Percentiles rank a stretch among this genome's conserved stretches.
These are phyloP conservation scores for Diaporthe australafricana DNA, from an alignment of 2,329 filamentous ascomycete genomes.

Conservation along the genomic window DNA sequence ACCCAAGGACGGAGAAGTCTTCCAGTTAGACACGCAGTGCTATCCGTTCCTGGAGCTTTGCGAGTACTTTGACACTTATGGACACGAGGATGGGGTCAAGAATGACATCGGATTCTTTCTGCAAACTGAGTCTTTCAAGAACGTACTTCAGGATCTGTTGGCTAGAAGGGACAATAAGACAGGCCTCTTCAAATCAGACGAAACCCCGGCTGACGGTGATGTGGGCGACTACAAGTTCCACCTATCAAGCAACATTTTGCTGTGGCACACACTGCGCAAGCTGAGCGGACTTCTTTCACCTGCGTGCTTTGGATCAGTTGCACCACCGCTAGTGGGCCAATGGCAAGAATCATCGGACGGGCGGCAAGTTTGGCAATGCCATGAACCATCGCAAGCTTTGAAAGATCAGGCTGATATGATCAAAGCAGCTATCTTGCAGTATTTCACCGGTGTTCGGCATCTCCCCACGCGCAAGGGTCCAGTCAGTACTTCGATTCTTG, in stretches of 20 bases:
- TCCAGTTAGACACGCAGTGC: slow-evolving; percentile 41
- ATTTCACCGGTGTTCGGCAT: too few species aligned
- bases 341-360: too few species aligned
- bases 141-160: slow-evolving; percentile 33
- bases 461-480: too few species aligned
- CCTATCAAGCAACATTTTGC: slow-evolving; percentile 40
- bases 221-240: slow-evolving; percentile 36
- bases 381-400: not conserved
- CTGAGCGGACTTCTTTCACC: slow-evolving; percentile 17
- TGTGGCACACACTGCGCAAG: slow-evolving; percentile 38
- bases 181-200: slow-evolving; percentile 38
- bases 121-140: slow-evolving; percentile 13
- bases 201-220: slow-evolving; percentile 40
- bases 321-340: too few species aligned
- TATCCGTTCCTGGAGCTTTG: slow-evolving; percentile 42
- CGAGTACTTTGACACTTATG: slow-evolving; percentile 36
- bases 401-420: not conserved
- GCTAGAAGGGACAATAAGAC: slow-evolving; percentile 14
- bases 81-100: not conserved
- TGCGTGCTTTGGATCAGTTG: not conserved
- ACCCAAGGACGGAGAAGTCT: slow-evolving; percentile 39
- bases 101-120: slow-evolving; percentile 29
- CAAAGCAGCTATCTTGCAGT: not conserved
- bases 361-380: too few species aligned
- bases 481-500: too few species aligned